Percentiles rank a stretch among this genome's conserved stretches.
Conservation (phyloP, 148 eudicot genomes). For the Rhododendron ovatum region DNA sequence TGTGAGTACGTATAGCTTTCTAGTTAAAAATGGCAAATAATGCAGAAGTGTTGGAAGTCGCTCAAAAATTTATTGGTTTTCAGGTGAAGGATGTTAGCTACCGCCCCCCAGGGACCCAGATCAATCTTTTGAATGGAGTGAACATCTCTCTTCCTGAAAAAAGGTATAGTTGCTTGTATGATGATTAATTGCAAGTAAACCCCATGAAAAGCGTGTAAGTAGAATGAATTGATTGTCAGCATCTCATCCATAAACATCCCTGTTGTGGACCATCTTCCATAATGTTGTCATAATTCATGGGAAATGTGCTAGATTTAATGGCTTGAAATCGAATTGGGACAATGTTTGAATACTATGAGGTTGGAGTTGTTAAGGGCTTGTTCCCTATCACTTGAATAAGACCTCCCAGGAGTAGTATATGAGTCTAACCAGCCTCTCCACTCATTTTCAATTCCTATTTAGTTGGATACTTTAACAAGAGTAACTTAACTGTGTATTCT, state of each 20-base stretch:
- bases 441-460: neutral
- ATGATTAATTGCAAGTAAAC: neutral
- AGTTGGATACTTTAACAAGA: neutral
- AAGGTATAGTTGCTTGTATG: constrained; percentile 39
- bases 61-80: constrained; percentile 12
- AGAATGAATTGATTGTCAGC: neutral
- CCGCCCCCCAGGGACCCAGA: constrained; percentile 79
- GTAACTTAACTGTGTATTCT: neutral
- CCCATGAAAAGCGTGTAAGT: neutral
- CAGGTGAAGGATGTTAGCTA: constrained; percentile 71
- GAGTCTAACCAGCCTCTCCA: neutral
- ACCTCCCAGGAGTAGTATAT: neutral
- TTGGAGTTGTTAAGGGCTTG: neutral
- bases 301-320: constrained; percentile 1
- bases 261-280: neutral
- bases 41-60: neutral
- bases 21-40: neutral
- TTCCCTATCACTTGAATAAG: neutral
- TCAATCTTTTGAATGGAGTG: constrained; percentile 59
- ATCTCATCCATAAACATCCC: neutral
- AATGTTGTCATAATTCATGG: neutral
- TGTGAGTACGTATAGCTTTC: neutral
- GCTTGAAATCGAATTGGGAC: neutral
- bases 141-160: constrained; percentile 63
- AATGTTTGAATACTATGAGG: neutral